Percentiles rank a stretch among this genome's conserved stretches.
Evolutionary conservation across 257 asterid species (phyloP).

Genomic region (Salvia rosmarinus): DNA sequence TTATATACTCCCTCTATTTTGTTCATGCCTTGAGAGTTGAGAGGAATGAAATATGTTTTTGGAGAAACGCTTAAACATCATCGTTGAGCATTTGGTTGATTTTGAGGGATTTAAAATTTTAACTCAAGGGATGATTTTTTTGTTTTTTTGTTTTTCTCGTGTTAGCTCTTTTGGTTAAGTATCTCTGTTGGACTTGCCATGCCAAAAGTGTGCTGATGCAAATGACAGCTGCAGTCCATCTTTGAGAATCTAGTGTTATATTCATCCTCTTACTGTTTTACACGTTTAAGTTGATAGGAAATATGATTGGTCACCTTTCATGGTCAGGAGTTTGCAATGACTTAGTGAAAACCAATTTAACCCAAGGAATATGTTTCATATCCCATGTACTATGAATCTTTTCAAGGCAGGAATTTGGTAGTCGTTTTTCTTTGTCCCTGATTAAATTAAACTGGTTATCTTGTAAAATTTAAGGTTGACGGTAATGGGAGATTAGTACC

Average conservation of each 20-base stretch:
- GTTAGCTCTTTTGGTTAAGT: background rate
- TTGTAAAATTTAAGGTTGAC: constrained; percentile 65
- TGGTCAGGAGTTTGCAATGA: constrained; percentile 15
- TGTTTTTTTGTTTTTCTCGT: background rate
- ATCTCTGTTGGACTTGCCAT: constrained; percentile 7
- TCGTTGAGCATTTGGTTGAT: background rate
- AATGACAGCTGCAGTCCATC: constrained; percentile 1
- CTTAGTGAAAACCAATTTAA: background rate
- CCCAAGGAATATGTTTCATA: background rate
- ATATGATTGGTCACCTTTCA: constrained; percentile 1
- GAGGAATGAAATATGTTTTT: background rate
- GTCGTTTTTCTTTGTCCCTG: constrained; percentile 9
- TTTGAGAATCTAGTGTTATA: constrained; percentile 10
- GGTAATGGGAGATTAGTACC: constrained; percentile 90
- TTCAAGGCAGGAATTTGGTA: constrained; percentile 13
- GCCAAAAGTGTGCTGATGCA: background rate
- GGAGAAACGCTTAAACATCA: background rate
- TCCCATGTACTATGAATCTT: constrained; percentile 1
- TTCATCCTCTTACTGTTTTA: background rate
- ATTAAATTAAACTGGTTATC: constrained; percentile 22
- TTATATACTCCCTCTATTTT: background rate
- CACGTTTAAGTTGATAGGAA: background rate
- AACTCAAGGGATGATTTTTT: background rate
- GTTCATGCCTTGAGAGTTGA: background rate
- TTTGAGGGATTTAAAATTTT: constrained; percentile 6